Evolutionary conservation across 2,329 filamentous ascomycete genomes (phyloP), one percentile per base, ranked within the genome.

Genomic region (Phyllosticta paracitricarpa): DNA sequence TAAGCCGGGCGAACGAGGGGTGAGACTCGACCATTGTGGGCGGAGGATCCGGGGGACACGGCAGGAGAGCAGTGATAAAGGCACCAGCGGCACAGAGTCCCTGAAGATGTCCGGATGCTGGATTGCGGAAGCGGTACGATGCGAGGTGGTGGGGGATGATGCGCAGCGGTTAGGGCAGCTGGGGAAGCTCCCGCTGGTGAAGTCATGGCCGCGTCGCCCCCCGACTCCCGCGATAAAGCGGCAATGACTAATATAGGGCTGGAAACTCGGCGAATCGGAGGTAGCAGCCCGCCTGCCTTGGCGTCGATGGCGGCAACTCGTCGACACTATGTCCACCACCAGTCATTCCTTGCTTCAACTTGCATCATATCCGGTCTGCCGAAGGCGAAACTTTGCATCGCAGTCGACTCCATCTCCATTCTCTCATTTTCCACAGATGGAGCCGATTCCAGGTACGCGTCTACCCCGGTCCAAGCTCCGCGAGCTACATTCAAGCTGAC

Each of bases 141-240:
- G 59, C 54, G 59, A 51, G 33, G 54, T 56, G 54, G 59, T 55
- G 59, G 59, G 59, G 59, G 59, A 28, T 61, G 59, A 61, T 61
- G 59, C 59, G 59, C 59, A 54, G 52, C 52, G 22, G 22, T 22
- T 48, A 48, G 14, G 14, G 40, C 40, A 48, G 40, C 40, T 48
- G 40, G 40, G 40, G 14, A 48, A 48, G 40, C 40, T 48, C 40
- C 40, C 17, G 28, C 28, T 8, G 17, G 40, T 48, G 40, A 48
- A 48, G 40, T 48, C 40, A 48, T 48, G 40, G 40, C 40, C 40
- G 40, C 40, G 40, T 48, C 3, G 40, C n/a, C 40, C 4, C 14
- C 2, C 40, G 40, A n/a, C n/a, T 48, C 6, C 14, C 3, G 0
- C 14, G 40, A 19, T 6, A n/a, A 17, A 48, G 40, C 40, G 40